Base-by-base conservation (phyloP, 2,329 filamentous ascomycete genomes). In the Colletotrichum neosansevieriae region DNA sequence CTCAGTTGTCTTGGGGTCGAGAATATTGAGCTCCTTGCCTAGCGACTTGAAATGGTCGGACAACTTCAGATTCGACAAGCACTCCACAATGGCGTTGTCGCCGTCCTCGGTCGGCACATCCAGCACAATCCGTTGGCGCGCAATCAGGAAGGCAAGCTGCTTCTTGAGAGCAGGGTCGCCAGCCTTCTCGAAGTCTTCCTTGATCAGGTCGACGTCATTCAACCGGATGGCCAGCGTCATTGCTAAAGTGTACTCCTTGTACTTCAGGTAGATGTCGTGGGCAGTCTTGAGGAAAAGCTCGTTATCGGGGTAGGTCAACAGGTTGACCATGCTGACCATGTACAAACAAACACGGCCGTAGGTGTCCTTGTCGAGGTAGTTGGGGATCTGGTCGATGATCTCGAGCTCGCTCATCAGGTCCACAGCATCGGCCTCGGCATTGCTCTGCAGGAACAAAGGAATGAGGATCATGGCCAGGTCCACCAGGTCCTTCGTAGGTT, bases 311-410 rank as follows among this genome's bases (percentile, higher is more conserved):
- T 97, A 98, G 61, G 96, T 98, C 79, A 99, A 89, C 19, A 99
- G 88, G 77, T 96, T 97, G 73, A 99, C 96, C 93, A 98, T 98
- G 84, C 94, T 97, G 74, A 97, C 94, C 91, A 99, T 97, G 83
- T 99, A 99, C 73, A 99, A 83, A 78, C 96, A 98, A 63, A 98
- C 96, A 76, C 96, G 87, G 59, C 92, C 86, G 79, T 97, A 99
- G 29, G 94, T 98, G 81, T 98, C 91, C 79, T 97, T 92, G 79
- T 99, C 96, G 59, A 99, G 87, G 75, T 94, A 97, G 73, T 94
- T 88, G 64, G 93, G 90, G 51, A 99, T 92, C 76, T 94, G 85
- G 76, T 98, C 94, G 73, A 99, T 98, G 78, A 98, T 97, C 82
- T 99, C 96, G 68, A 99, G 85, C 82, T 99, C 97, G 78, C 94